phyloP scores from a whole-genome alignment of 1,284 basidiomycete species.

The Sporisorium exsertum region DNA sequence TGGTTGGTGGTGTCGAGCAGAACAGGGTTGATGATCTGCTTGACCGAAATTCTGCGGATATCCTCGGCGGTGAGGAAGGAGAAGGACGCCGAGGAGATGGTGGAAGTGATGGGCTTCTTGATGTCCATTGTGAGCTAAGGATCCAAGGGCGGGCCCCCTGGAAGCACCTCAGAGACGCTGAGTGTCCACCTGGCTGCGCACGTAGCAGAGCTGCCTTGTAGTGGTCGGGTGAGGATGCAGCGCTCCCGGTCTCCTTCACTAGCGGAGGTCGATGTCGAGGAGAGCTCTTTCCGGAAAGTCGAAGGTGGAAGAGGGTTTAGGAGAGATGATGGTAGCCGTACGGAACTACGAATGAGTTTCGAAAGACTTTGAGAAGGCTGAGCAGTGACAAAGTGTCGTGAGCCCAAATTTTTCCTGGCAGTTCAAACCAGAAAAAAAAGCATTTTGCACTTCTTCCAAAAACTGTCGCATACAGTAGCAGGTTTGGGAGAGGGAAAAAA shows the following conservation, averaged over 20 bases:
- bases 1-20: slow-evolving; percentile 93
- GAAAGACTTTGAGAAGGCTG: slow-evolving; percentile 12
- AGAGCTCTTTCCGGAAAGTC: not conserved
- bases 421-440: not conserved
- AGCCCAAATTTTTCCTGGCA: slow-evolving; percentile 30
- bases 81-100: slow-evolving; percentile 88
- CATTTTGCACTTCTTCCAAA: slow-evolving; percentile 20
- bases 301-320: not conserved
- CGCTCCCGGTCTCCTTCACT: not conserved
- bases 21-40: slow-evolving; percentile 92
- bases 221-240: not conserved
- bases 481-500: slow-evolving; percentile 9
- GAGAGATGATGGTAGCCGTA: slow-evolving; percentile 1
- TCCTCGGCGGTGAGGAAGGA: slow-evolving; percentile 94
- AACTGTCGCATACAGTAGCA: not conserved
- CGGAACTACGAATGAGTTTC: not conserved
- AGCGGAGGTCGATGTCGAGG: not conserved
- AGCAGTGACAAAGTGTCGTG: slow-evolving; percentile 15
- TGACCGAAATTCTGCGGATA: slow-evolving; percentile 91
- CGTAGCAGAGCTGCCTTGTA: slow-evolving; percentile 9
- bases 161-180: slow-evolving; percentile 16
- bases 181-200: slow-evolving; percentile 16
- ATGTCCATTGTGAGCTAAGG: slow-evolving; percentile 81
- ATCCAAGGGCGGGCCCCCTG: slow-evolving; percentile 36
- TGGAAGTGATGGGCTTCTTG: slow-evolving; percentile 85